A percentile compares a stretch with the other conserved stretches of the same genome.
These are phyloP conservation scores for Lagerstroemia speciosa DNA, from an alignment of 345 rosid species.

Conservation along the genomic window DNA sequence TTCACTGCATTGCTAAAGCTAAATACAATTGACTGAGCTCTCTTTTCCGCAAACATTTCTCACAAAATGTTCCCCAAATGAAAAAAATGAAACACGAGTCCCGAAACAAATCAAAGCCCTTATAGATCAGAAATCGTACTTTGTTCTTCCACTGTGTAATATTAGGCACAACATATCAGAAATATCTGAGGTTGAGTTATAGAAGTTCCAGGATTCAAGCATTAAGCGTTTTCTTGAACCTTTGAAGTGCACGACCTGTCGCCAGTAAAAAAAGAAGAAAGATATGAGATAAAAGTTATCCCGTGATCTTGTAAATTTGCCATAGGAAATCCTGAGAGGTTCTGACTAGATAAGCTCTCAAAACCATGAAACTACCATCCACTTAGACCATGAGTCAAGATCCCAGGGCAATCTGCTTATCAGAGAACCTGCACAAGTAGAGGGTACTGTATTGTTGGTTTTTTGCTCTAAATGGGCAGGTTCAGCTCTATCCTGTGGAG, in stretches of 20 bases:
- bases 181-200: conserved; percentile 38
- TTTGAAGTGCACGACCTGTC: conserved; percentile 86
- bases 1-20: background rate
- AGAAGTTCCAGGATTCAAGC: conserved; percentile 93
- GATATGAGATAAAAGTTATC: background rate
- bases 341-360: background rate
- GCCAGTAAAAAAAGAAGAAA: background rate
- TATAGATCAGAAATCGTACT: no score
- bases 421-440: background rate
- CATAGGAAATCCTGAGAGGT: background rate
- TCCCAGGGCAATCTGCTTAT: background rate
- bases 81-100: no score
- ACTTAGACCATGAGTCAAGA: background rate
- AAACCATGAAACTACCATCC: background rate
- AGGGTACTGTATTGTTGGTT: background rate
- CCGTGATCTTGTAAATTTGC: background rate
- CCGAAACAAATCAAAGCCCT: no score
- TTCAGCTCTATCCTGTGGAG: background rate
- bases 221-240: conserved; percentile 93
- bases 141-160: conserved; percentile 65
- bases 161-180: conserved; percentile 80
- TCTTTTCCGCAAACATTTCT: no score
- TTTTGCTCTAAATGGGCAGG: background rate
- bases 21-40: no score
- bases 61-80: no score